Evolutionary conservation across 2,329 filamentous ascomycete genomes (phyloP), one percentile per base, ranked within the genome.

Genomic region (Pestalotiopsis sp.): DNA sequence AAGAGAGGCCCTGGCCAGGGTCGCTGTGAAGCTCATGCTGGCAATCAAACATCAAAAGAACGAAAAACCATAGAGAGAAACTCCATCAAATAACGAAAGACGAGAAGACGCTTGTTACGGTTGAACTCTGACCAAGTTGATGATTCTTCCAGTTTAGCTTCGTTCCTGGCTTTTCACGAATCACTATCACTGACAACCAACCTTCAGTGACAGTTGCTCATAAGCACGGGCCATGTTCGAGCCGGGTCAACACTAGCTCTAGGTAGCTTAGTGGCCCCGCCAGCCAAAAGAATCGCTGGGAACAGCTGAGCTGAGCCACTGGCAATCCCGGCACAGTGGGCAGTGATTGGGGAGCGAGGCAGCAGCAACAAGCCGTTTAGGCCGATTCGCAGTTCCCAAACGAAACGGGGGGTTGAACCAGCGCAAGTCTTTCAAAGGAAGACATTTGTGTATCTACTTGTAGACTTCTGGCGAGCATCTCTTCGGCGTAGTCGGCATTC

Each of bases 11-110:
- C 75, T 72, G 63, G 73, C 73, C 57, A 72, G 66, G 25, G 72
- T 70, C 67, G 73, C 70, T 25, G 72, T 68, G 63, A 74, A 73
- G 72, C 72, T 74, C 77, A 78, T 78, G 67, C 71, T 71, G 70
- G 58, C 60, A 58, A 45, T 38, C 14, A 40, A 41, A 14, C 41
- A 52, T 25, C 6, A 49, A 25, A 27, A 36, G 31, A 23, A 49
- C 20, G 27, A 14, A n/a, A 49, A 31, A 49, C 49, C 63, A 66
- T 66, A 31, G 63, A 38, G 23, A 25, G 20, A 23, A 3, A 4
- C n/a, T 23, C 17, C 7, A n/a, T 52, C 4, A 52, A 52, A 7
- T 20, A 9, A n/a, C 7, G 17, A 52, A 62, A 41, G 31, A 62
- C 14, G 11, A 59, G 56, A 27, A 58, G 4, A 9, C 5, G 14